Conservation (phyloP, 164 flowering plant genomes). For the Piper betle region DNA sequence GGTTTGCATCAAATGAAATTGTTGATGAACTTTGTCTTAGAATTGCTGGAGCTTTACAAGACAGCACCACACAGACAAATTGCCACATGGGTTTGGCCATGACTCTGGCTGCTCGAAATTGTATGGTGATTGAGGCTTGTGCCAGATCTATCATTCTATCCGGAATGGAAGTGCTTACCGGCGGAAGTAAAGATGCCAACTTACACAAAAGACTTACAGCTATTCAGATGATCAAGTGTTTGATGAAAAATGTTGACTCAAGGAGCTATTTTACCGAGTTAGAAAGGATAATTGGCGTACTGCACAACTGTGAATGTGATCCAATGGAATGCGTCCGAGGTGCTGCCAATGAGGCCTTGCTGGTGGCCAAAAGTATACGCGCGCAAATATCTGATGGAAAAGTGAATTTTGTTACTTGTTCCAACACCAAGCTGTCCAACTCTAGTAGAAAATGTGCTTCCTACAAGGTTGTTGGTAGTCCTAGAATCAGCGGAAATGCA, state of each 20-base stretch:
- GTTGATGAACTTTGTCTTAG: constrained; percentile 79
- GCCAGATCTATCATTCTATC: constrained; percentile 62
- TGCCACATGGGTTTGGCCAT: constrained; percentile 78
- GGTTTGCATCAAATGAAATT: constrained; percentile 54
- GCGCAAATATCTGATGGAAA: constrained; percentile 18
- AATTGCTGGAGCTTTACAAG: constrained; percentile 71
- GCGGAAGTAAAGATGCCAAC: constrained; percentile 45
- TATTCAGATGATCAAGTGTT: constrained; percentile 77
- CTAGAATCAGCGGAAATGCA: neutral
- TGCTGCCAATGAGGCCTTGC: constrained; percentile 82
- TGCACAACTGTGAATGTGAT: constrained; percentile 76
- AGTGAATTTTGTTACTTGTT: constrained; percentile 33
- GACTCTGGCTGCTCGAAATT: constrained; percentile 69
- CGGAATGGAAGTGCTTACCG: constrained; percentile 48
- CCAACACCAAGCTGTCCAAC: constrained; percentile 24
- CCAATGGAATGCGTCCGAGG: constrained; percentile 74
- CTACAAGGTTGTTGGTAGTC: constrained; percentile 8
- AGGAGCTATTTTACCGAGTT: constrained; percentile 70
- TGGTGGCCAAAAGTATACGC: constrained; percentile 47
- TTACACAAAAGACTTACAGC: constrained; percentile 74
- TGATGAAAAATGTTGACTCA: constrained; percentile 74
- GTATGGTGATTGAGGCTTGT: constrained; percentile 64
- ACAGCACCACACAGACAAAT: constrained; percentile 55
- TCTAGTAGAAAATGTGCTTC: constrained; percentile 4
- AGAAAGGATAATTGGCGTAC: constrained; percentile 42